Evolutionary conservation across 768 basidiomycete genomes (phyloP).

Genomic region (Lactarius pseudohatsudake): DNA sequence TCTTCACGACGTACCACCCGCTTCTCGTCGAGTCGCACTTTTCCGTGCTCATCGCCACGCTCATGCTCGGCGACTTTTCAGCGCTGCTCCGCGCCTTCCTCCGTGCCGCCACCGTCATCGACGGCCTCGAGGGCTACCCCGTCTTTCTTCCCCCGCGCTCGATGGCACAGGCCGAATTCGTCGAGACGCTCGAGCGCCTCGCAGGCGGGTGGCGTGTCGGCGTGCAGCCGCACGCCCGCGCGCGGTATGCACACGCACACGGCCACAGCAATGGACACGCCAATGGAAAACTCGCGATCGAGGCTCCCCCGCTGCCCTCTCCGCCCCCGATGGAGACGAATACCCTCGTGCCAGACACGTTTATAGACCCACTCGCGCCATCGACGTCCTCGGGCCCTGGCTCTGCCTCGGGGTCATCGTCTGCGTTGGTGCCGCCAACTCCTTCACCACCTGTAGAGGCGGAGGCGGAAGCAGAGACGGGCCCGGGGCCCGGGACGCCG

Average conservation of each 20-base stretch:
- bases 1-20: slow-evolving; percentile 88
- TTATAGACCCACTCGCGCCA: slow-evolving; percentile 31
- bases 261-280: slow-evolving; percentile 32
- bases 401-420: slow-evolving; percentile 15
- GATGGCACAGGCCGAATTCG: slow-evolving; percentile 87
- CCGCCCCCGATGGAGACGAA: slow-evolving; percentile 25
- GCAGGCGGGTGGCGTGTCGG: slow-evolving; percentile 74
- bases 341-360: neutral
- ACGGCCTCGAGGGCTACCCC: slow-evolving; percentile 85
- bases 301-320: slow-evolving; percentile 35
- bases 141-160: slow-evolving; percentile 84
- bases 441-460: neutral
- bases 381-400: slow-evolving; percentile 31
- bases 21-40: slow-evolving; percentile 86
- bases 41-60: slow-evolving; percentile 67
- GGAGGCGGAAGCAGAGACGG: neutral
- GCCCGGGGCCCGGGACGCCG: slow-evolving; percentile 24
- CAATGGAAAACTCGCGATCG: slow-evolving; percentile 46
- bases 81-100: slow-evolving; percentile 62
- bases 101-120: slow-evolving; percentile 65
- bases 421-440: neutral
- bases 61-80: slow-evolving; percentile 77
- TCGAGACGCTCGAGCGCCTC: slow-evolving; percentile 81
- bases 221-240: slow-evolving; percentile 53
- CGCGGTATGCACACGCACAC: slow-evolving; percentile 19